Conservation (phyloP, 495 filamentous ascomycete genomes). For the Paragyromitra xinjiangensis region DNA sequence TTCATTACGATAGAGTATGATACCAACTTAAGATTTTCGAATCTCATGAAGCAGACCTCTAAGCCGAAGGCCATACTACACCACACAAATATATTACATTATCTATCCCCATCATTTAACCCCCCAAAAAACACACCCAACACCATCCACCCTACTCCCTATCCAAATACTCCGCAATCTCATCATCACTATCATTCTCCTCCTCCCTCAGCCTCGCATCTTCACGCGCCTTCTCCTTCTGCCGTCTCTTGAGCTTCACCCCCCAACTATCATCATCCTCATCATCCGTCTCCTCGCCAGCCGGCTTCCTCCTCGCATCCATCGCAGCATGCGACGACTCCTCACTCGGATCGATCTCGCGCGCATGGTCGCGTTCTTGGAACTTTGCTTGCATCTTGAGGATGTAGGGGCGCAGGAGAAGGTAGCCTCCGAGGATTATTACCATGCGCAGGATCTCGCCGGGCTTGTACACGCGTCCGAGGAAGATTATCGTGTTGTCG, state of each 20-base stretch:
- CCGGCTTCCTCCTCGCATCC: conserved; percentile 14
- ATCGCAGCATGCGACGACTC: conserved; percentile 32
- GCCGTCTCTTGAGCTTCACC: conserved; percentile 23
- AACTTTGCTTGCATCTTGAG: conserved; percentile 42
- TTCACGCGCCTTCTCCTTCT: conserved; percentile 4
- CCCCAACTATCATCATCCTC: conserved; percentile 39
- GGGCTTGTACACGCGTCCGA: conserved; percentile 42
- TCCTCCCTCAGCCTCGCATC: conserved; percentile 26
- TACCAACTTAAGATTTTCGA: conserved; percentile 6
- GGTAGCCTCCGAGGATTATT: conserved; percentile 47
- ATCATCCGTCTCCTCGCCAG: conserved; percentile 6
- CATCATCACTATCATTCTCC: conserved; percentile 49
- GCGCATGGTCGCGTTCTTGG: conserved; percentile 43
- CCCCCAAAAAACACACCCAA: background rate
- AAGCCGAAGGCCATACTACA: background rate
- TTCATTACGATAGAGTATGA: conserved; percentile 30
- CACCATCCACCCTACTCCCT: conserved; percentile 12
- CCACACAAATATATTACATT: conserved; percentile 5
- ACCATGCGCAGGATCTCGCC: conserved; percentile 41
- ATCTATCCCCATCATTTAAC: conserved; percentile 18
- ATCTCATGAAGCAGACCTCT: background rate
- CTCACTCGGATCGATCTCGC: conserved; percentile 22
- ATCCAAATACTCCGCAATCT: conserved; percentile 54
- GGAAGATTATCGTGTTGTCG: conserved; percentile 44
- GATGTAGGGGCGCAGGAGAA: conserved; percentile 43